Evolutionary conservation across 2,329 filamentous ascomycete species (phyloP).

Genomic region (Aspergillus tamarii): DNA sequence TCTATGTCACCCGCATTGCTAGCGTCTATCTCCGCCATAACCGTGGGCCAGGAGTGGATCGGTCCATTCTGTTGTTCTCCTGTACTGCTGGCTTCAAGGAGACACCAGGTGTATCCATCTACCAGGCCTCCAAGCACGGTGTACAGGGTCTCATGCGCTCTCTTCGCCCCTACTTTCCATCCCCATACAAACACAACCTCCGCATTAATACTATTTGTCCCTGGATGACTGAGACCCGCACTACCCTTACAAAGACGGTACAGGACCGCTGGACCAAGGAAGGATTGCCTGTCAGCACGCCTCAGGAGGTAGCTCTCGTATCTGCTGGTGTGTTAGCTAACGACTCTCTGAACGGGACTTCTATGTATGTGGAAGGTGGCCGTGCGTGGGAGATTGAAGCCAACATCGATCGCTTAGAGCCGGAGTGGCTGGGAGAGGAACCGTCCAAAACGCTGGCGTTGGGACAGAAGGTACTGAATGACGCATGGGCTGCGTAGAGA

Average conservation of each 20-base stretch:
- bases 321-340: constrained; percentile 43
- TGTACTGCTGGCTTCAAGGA: constrained; percentile 55
- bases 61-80: constrained; percentile 49
- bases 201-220: constrained; percentile 51
- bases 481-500: constrained; percentile 23
- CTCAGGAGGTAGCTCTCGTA: constrained; percentile 45
- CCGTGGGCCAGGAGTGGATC: constrained; percentile 35
- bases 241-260: constrained; percentile 40
- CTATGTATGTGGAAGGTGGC: constrained; percentile 49
- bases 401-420: constrained; percentile 45
- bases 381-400: constrained; percentile 50
- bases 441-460: constrained; percentile 37
- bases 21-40: constrained; percentile 53
- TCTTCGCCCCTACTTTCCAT: constrained; percentile 41
- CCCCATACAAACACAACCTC: constrained; percentile 41
- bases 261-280: constrained; percentile 41
- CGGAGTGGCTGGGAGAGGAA: constrained; percentile 49
- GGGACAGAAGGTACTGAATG: constrained; percentile 39
- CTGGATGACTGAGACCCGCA: constrained; percentile 45
- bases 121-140: constrained; percentile 55
- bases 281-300: constrained; percentile 44
- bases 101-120: constrained; percentile 51
- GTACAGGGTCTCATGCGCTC: constrained; percentile 54
- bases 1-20: constrained; percentile 55
- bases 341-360: constrained; percentile 41